Base-by-base conservation (phyloP, 768 basidiomycete species). In the Serendipita sp. region DNA sequence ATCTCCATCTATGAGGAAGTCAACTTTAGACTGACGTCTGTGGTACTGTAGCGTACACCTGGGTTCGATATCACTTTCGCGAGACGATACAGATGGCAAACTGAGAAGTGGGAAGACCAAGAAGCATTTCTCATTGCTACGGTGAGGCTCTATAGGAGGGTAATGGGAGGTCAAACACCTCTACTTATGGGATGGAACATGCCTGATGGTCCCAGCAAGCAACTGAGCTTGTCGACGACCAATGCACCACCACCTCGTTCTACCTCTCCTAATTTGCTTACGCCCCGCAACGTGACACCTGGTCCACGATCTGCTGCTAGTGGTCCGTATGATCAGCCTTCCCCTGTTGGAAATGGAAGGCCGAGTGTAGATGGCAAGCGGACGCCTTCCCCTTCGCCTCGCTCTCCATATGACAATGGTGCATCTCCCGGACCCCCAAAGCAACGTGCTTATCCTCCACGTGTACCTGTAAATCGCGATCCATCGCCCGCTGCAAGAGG, bases 81-180 rank as follows among this genome's bases (percentile, higher is more conserved):
- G n/a, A 82, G 90, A 72, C 85, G 90, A 30, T 97, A 98, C 75
- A 80, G 77, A 72, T 98, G 94, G 93, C 81, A 86, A 71, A 89
- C 91, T 0, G 93, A 95, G 70, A 81, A 79, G 64, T 72, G 79
- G 36, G 72, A 72, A 30, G 92, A 97, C 69, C 94, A 95, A 72
- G 69, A 76, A 11, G 74, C 75, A 11, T 98, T 97, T 72, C 72
- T 96, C 58, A 78, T 79, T 45, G 78, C 85, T 1, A 69, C 88
- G 45, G 74, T 92, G 66, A 80, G 83, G 64, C 70, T 76, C 8
- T 76, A 72, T 66, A 66, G 69, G n/a, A 66, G 67, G 72, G 71
- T 63, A 70, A 74, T 64, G 71, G 71, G 32, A 67, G 73, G 64
- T 70, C 72, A 28, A 38, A 38, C 68, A 4, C 73, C 74, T 3